phyloP scores from a whole-genome alignment of 1,139 yeast species.

The Kodamaea sp. region DNA sequence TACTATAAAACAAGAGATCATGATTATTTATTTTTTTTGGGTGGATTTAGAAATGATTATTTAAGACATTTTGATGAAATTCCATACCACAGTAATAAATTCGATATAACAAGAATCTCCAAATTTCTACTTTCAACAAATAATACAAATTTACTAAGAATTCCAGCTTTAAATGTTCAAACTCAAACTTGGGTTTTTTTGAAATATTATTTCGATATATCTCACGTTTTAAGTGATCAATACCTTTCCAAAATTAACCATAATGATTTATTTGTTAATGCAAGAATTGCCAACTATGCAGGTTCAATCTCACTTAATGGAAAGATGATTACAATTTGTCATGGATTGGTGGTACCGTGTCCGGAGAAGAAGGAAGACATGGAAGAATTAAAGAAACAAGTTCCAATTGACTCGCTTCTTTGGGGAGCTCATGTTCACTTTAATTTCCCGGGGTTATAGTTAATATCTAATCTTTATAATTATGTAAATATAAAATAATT shows the following conservation, averaged over 20 bases:
- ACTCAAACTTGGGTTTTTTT: conserved; percentile 45
- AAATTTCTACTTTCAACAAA: conserved; percentile 28
- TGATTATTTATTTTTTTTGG: conserved; percentile 39
- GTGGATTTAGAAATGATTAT: conserved; percentile 40
- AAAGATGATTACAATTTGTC: conserved; percentile 36
- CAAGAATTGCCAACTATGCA: conserved; percentile 31
- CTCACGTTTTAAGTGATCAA: conserved; percentile 20
- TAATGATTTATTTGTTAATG: conserved; percentile 26
- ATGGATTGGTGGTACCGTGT: conserved; percentile 33
- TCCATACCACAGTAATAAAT: conserved; percentile 31
- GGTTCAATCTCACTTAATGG: conserved; percentile 36
- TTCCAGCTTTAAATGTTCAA: conserved; percentile 36
- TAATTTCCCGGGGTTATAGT: conserved; percentile 32
- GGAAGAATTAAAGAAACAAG: conserved; percentile 17
- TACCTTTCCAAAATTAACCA: conserved; percentile 22
- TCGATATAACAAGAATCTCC: conserved; percentile 36
- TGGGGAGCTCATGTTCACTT: conserved; percentile 40
- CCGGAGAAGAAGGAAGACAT: conserved; percentile 31
- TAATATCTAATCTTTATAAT: not conserved
- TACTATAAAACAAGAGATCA: conserved; percentile 34
- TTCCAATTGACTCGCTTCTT: conserved; percentile 23
- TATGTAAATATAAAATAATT: not conserved
- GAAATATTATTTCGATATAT: conserved; percentile 33
- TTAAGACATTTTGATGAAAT: conserved; percentile 30
- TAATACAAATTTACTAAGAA: conserved; percentile 29